phyloP scores from a whole-genome alignment of 2,329 filamentous ascomycete species.

The Clathrospora elynae region DNA sequence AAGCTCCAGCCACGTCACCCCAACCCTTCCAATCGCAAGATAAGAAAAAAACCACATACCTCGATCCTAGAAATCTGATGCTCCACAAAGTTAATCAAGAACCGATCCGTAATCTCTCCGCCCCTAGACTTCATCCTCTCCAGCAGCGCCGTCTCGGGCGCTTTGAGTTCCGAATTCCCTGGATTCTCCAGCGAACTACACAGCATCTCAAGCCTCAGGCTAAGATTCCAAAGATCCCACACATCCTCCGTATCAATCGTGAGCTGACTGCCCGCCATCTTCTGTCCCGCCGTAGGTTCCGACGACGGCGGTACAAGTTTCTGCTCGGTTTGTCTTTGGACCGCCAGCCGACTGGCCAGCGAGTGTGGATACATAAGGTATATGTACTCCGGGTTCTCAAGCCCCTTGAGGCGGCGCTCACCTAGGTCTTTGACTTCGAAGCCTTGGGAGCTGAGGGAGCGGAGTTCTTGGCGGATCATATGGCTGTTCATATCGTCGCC shows the following conservation, averaged over 20 bases:
- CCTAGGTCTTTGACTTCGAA: conserved; percentile 98
- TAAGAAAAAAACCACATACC: conserved; percentile 59
- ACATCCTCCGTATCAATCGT: conserved; percentile 84
- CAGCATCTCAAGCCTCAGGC: conserved; percentile 87
- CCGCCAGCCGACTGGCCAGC: conserved; percentile 77
- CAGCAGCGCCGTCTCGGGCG: conserved; percentile 81
- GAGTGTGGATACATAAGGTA: conserved; percentile 94
- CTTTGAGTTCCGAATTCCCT: conserved; percentile 66
- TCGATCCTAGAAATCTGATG: conserved; percentile 96
- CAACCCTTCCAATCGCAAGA: neutral
- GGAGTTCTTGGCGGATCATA: conserved; percentile 83
- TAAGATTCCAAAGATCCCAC: conserved; percentile 89
- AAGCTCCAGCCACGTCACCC: too few species aligned
- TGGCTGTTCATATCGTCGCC: conserved; percentile 75
- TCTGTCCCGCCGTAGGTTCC: conserved; percentile 62
- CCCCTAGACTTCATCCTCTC: conserved; percentile 74
- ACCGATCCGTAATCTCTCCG: conserved; percentile 85
- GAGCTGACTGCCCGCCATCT: conserved; percentile 67
- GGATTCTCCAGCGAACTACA: conserved; percentile 84
- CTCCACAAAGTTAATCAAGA: conserved; percentile 87
- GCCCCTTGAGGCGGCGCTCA: conserved; percentile 91
- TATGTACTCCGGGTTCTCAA: conserved; percentile 95
- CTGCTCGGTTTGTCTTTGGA: conserved; percentile 62
- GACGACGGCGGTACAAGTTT: conserved; percentile 41
- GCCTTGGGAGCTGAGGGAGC: conserved; percentile 84